phyloP scores from a whole-genome alignment of 495 filamentous ascomycete species.

The Viridothelium virens region DNA sequence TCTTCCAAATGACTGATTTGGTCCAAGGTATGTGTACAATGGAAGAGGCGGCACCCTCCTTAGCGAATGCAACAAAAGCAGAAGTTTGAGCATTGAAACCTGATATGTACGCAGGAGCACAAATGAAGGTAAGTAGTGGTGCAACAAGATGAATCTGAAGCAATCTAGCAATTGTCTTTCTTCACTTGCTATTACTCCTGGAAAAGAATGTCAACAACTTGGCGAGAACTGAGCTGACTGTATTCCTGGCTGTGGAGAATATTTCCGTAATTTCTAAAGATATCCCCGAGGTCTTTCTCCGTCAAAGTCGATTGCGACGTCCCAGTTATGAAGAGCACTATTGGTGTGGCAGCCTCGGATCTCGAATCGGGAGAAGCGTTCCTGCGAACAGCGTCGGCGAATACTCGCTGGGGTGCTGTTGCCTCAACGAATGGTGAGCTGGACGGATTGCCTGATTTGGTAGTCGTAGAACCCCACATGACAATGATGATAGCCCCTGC shows the following conservation, averaged over 20 bases:
- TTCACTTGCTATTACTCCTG: background rate
- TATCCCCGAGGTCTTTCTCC: background rate
- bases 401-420: background rate
- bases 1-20: background rate
- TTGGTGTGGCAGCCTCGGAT: background rate
- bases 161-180: background rate
- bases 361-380: background rate
- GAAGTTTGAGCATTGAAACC: background rate
- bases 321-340: background rate
- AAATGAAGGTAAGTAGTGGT: background rate
- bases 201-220: conserved; percentile 9
- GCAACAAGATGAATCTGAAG: background rate
- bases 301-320: background rate
- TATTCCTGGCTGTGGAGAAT: conserved; percentile 2
- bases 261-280: background rate
- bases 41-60: background rate
- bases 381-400: background rate
- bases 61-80: background rate
- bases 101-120: background rate
- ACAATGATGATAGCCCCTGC: conserved; percentile 33
- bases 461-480: conserved; percentile 14
- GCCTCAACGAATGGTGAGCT: background rate
- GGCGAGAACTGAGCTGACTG: background rate
- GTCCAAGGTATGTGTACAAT: background rate
- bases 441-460: background rate